Percentiles rank a stretch among this genome's conserved stretches.
phyloP scores from a whole-genome alignment of 768 basidiomycete species.

The Arthromyces matolae region DNA sequence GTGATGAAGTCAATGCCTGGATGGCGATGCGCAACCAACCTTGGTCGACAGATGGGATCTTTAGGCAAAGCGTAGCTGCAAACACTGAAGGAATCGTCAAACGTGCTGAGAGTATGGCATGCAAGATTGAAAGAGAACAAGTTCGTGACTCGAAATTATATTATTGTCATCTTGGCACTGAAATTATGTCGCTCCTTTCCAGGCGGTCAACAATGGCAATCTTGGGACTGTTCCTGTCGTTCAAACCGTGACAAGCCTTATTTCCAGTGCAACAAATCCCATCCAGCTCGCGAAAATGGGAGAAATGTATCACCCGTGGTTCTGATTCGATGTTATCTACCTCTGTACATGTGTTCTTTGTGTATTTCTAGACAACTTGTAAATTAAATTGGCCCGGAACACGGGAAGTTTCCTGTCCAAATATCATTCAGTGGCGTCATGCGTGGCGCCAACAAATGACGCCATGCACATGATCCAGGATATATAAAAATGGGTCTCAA shows the following conservation, averaged over 20 bases:
- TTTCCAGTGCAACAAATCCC: conserved; percentile 85
- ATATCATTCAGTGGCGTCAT: too few relatives aligned
- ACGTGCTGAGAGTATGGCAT: conserved; percentile 79
- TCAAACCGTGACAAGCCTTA: conserved; percentile 78
- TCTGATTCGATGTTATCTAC: conserved; percentile 36
- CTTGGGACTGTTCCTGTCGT: conserved; percentile 53
- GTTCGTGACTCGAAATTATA: conserved; percentile 47
- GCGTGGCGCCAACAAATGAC: too few relatives aligned
- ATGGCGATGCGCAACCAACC: conserved; percentile 54
- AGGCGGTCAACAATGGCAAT: conserved; percentile 33
- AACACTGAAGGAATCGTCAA: conserved; percentile 71
- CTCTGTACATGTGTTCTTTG: conserved; percentile 8
- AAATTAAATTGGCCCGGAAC: conserved; percentile 10
- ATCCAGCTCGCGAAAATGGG: conserved; percentile 81
- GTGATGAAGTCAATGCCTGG: conserved; percentile 90
- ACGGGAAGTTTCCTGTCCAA: too few relatives aligned
- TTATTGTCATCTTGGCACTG: background rate
- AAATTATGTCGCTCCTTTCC: conserved; percentile 17
- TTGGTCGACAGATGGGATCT: conserved; percentile 53
- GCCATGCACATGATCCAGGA: too few relatives aligned
- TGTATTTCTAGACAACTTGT: conserved; percentile 8
- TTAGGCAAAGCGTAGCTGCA: conserved; percentile 51
- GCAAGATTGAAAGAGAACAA: conserved; percentile 82
- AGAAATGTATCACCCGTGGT: conserved; percentile 85
- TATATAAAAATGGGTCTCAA: conserved; percentile 1